Conservation (phyloP, 768 basidiomycete species). For the Amanita rubescens region DNA sequence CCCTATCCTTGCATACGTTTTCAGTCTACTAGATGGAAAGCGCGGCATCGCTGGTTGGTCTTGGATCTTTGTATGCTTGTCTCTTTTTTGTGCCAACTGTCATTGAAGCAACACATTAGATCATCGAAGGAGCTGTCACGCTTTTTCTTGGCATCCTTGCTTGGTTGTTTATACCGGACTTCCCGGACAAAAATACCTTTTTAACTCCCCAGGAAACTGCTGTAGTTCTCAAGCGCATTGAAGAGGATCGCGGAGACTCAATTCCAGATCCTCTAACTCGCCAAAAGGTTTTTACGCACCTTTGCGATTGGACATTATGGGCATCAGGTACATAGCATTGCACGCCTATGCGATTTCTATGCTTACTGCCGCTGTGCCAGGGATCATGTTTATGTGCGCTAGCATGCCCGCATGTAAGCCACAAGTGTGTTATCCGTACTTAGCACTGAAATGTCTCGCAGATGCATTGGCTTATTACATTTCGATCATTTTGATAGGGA, state of each 20-base stretch:
- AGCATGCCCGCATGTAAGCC: conserved; percentile 35
- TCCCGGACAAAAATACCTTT: conserved; percentile 41
- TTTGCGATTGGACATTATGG: conserved; percentile 42
- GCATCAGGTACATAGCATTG: conserved; percentile 26
- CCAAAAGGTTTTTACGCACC: conserved; percentile 28
- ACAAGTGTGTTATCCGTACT: not conserved
- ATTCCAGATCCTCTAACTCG: conserved; percentile 34
- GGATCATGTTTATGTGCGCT: conserved; percentile 36
- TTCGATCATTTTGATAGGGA: conserved; percentile 36
- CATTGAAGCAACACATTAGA: conserved; percentile 13
- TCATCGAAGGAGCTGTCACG: conserved; percentile 39
- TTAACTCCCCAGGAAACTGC: conserved; percentile 35
- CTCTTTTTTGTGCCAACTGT: not conserved
- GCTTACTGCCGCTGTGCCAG: conserved; percentile 14
- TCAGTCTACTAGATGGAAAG: conserved; percentile 33
- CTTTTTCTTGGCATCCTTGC: conserved; percentile 32
- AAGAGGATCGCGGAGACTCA: conserved; percentile 45
- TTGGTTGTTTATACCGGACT: conserved; percentile 37
- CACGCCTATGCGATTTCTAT: not conserved
- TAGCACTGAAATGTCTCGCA: conserved; percentile 9
- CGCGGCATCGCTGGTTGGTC: conserved; percentile 37
- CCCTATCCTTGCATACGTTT: conserved; percentile 35
- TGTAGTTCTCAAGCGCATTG: conserved; percentile 36
- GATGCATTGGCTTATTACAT: conserved; percentile 40
- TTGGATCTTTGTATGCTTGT: conserved; percentile 39